Evolutionary conservation across 2,329 filamentous ascomycete genomes (phyloP), one percentile per base, ranked within the genome.

Genomic region (Graphilbum sp.): DNA sequence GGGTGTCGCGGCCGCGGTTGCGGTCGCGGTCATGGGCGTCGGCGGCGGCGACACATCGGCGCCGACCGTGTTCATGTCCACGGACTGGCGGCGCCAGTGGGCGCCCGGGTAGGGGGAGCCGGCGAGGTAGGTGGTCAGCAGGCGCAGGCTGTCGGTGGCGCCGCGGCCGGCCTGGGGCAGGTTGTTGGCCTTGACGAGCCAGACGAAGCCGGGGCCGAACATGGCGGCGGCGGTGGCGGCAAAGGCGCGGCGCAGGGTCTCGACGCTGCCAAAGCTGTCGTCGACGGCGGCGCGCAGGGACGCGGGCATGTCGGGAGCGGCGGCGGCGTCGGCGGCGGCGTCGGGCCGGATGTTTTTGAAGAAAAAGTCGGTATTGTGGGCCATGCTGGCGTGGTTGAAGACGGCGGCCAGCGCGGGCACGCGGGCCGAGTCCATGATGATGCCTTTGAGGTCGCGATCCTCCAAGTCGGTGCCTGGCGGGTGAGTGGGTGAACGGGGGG

Each of bases 381-480:
- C 83, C 82, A 93, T 93, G 50, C 84, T 93, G 57, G 90, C 90
- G 57, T 92, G 75, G 71, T 96, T 98, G 75, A 98, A 98, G 55
- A 79, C 65, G 49, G 78, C 68, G 32, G 90, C 90, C 45, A 72
- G 67, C 48, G 68, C 67, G 33, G 88, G 79, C 52, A 90, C 73
- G 57, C 86, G 84, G 43, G 88, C 82, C 42, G 79, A 79, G 52
- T 74, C 66, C 52, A 88, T 66, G 52, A 82, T 60, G 52, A 94
- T 75, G 34, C 75, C 64, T 58, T 81, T 76, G 43, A 74, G 58
- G 36, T 68, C 62, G 47, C 68, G 41, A 24, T 39, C 39, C 18
- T 77, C 77, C 51, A 72, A 68, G 16, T 74, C 63, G 47, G 72
- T 79, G 48, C 72, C 80, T 85, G 21, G 13, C 12, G 2, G 21